Conservation (phyloP, 129 eudicot genomes). For the Apium graveolens region DNA sequence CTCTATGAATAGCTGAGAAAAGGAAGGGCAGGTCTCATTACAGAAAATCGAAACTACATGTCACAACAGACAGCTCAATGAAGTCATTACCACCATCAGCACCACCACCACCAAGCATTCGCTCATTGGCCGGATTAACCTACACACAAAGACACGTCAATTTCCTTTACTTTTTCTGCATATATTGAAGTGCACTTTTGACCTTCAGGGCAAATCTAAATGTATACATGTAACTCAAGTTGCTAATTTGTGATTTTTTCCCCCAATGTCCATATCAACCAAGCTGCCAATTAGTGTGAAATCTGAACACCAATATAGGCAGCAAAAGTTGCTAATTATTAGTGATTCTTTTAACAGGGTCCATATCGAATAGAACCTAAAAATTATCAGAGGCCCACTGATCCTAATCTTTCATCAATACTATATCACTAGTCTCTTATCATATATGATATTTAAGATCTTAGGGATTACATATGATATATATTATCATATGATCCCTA, state of each 20-base stretch:
- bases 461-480: too few relatives aligned
- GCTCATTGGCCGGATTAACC: conserved; percentile 97
- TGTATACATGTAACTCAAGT: background rate
- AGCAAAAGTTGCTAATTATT: background rate
- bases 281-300: background rate
- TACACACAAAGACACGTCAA: conserved; percentile 9
- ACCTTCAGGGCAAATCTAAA: background rate
- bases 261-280: background rate
- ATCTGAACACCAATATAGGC: background rate
- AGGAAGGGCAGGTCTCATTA: conserved; percentile 5
- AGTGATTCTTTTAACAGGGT: background rate
- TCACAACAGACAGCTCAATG: background rate
- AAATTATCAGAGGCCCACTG: background rate
- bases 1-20: conserved; percentile 75
- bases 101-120: conserved; percentile 99
- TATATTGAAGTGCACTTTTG: background rate
- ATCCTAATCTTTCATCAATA: background rate
- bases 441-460: background rate
- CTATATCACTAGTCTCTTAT: background rate
- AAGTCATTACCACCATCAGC: conserved; percentile 85
- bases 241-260: background rate
- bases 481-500: too few relatives aligned
- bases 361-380: background rate
- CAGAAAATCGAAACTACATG: background rate
- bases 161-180: background rate